Evolutionary conservation across 2,329 filamentous ascomycete genomes (phyloP).

Genomic region (Diaporthe capsici): DNA sequence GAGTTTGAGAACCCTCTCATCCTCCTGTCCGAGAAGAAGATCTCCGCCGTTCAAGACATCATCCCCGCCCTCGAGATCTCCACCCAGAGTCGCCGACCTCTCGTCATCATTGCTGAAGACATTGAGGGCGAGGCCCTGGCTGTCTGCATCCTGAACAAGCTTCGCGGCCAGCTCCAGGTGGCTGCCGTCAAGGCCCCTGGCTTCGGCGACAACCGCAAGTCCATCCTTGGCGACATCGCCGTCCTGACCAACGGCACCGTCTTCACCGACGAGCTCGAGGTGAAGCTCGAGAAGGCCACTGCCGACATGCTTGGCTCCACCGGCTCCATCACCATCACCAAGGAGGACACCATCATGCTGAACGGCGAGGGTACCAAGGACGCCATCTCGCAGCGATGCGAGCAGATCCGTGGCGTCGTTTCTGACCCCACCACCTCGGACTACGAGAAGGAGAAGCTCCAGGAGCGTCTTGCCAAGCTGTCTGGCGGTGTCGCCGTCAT

Average conservation of each 20-base stretch:
- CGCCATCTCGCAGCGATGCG: constrained; percentile 91
- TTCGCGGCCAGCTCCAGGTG: constrained; percentile 98
- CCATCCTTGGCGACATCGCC: constrained; percentile 95
- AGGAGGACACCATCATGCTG: constrained; percentile 99
- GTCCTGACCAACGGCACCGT: constrained; percentile 97
- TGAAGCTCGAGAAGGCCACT: constrained; percentile 99
- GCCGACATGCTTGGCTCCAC: constrained; percentile 96
- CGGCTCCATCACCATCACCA: constrained; percentile 99
- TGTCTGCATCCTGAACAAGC: constrained; percentile 99
- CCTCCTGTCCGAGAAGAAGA: constrained; percentile 99
- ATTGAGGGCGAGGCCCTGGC: constrained; percentile 98
- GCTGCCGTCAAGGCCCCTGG: constrained; percentile 98
- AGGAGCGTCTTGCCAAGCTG: constrained; percentile 99
- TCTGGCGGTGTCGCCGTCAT: constrained; percentile 99
- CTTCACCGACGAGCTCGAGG: constrained; percentile 97
- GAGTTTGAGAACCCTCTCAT: constrained; percentile 99
- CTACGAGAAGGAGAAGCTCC: constrained; percentile 99
- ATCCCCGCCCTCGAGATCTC: constrained; percentile 98
- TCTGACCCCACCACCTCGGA: constrained; percentile 93
- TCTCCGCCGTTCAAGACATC: constrained; percentile 98
- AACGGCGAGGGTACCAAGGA: constrained; percentile 98
- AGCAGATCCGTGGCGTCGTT: constrained; percentile 99
- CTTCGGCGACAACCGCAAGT: constrained; percentile 99
- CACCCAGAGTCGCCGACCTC: constrained; percentile 92
- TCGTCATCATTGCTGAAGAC: constrained; percentile 99